Evolutionary conservation across 139 green algal species (phyloP), one percentile per base, ranked within the genome.

Genomic region (Volvox reticuliferus): DNA sequence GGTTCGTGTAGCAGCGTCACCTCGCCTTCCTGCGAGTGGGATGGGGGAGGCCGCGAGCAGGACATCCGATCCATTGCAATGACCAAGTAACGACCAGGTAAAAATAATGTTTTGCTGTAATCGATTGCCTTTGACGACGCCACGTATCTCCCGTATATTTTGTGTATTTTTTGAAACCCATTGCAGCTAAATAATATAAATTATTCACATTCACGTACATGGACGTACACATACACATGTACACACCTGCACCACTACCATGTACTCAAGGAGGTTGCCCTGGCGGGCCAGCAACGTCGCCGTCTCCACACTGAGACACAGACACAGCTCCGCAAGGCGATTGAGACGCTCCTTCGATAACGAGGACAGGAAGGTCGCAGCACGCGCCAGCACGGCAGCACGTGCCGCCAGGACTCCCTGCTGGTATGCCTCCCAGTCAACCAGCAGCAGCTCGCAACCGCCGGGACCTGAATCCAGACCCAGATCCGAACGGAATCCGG

Each of bases 191-290:
- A n/a, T n/a, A n/a, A n/a, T n/a, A n/a, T n/a, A n/a, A n/a, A n/a
- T n/a, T n/a, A 55, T 55, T 55, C 44, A 55, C 44, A 55, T 9
- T 5, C 44, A 55, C 9, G 44, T 55, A 55, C 44, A 55, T 55
- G 44, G 5, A 55, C 44, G n/a, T 55, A 55, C 44, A 55, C 44
- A 55, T 55, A 55, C 5, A 55, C 44, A 55, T 55, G 44, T 55
- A 55, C 33, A 3, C 85, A 89, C 85, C 85, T 89, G 86, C 71
- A 90, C 86, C 86, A 90, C 86, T 44, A 83, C 86, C 86, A 90
- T 33, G 30, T 28, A 33, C 73, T 89, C 85, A 36, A 89, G 69
- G 37, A 67, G 37, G 20, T 0, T 26, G 24, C 50, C 86, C 86
- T 90, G 86, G 44, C 73, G 24, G 17, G 86, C 86, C 37, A 90